phyloP scores from a whole-genome alignment of 805 yeast genomes.

The Lipomyces sp. region DNA sequence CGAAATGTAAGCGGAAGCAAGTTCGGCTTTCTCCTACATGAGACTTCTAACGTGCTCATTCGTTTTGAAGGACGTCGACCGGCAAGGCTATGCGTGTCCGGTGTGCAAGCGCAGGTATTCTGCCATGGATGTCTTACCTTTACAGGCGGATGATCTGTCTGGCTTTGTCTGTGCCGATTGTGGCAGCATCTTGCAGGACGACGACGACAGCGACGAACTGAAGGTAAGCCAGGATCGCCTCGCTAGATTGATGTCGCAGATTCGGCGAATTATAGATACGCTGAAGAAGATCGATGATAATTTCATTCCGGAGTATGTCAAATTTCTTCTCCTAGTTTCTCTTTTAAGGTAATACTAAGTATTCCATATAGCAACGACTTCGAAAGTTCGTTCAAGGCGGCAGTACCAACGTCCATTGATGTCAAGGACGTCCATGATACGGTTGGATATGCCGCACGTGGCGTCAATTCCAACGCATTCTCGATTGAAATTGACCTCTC shows the following conservation, averaged over 20 bases:
- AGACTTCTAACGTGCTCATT: neutral
- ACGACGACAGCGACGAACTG: constrained; percentile 80
- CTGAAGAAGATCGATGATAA: constrained; percentile 79
- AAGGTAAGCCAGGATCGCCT: constrained; percentile 75
- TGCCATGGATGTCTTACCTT: constrained; percentile 81
- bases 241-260: constrained; percentile 80
- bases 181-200: constrained; percentile 73
- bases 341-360: neutral
- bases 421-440: constrained; percentile 45
- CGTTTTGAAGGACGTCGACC: constrained; percentile 56
- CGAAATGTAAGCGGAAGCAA: constrained; percentile 44
- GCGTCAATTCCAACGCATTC: constrained; percentile 50
- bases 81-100: constrained; percentile 92
- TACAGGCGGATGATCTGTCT: constrained; percentile 73
- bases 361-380: constrained; percentile 57
- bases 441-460: constrained; percentile 44
- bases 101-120: constrained; percentile 76
- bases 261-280: constrained; percentile 81
- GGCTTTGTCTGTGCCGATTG: constrained; percentile 85
- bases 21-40: too few species aligned
- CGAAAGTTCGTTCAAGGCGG: constrained; percentile 74
- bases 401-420: constrained; percentile 75
- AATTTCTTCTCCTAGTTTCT: neutral
- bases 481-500: constrained; percentile 79
- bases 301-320: constrained; percentile 60